Evolutionary conservation across 768 basidiomycete species (phyloP).

Genomic region (Serendipita vermifera): DNA sequence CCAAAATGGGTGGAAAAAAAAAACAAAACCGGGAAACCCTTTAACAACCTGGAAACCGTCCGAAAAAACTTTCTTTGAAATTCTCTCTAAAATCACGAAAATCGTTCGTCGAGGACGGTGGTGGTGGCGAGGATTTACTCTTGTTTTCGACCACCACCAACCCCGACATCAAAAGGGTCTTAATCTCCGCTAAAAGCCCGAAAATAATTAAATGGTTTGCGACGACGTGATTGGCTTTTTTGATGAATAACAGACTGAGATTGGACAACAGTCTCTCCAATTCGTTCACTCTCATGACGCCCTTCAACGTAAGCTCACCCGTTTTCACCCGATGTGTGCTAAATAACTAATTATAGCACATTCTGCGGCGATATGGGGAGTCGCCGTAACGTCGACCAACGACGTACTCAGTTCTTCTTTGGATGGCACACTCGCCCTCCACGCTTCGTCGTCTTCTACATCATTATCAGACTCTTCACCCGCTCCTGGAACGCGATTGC

Average conservation of each 20-base stretch:
- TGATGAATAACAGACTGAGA: not conserved
- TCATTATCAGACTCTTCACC: not conserved
- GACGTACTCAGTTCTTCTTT: not conserved
- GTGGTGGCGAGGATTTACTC: no score
- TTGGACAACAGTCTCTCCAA: not conserved
- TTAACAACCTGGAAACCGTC: no score
- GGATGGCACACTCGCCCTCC: not conserved
- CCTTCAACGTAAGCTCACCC: not conserved
- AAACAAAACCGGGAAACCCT: no score
- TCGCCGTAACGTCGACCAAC: not conserved
- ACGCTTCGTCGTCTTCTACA: not conserved
- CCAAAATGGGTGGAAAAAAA: no score
- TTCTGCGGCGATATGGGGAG: not conserved
- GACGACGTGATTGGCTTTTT: no score
- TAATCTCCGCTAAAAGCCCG: no score
- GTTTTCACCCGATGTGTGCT: not conserved
- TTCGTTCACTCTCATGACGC: conserved; percentile 3
- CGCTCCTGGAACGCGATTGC: not conserved
- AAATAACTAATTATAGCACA: not conserved
- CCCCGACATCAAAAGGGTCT: no score
- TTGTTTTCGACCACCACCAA: no score
- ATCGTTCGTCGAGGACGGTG: no score
- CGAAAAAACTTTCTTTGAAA: no score
- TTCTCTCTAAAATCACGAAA: no score
- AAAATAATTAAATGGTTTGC: no score